Evolutionary conservation across 1,284 basidiomycete species (phyloP).

Genomic region (Trametes sp.): DNA sequence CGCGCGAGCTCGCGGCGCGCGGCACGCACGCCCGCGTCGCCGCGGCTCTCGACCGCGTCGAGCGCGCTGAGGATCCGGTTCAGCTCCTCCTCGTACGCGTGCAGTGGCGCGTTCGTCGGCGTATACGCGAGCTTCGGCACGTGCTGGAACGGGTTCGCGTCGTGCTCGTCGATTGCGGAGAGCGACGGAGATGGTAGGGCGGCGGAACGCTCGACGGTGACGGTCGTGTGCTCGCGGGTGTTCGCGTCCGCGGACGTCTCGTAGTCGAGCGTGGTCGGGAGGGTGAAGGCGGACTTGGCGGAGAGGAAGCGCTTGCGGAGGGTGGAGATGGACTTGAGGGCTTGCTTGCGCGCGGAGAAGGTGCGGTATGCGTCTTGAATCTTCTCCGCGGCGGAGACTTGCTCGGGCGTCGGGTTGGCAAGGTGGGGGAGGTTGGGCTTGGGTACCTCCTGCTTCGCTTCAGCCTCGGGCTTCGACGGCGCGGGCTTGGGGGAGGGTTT

Average conservation of each 20-base stretch:
- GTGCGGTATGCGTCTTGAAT: constrained; percentile 40
- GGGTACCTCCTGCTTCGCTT: neutral
- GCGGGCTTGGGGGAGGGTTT: constrained; percentile 4
- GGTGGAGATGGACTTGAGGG: constrained; percentile 33
- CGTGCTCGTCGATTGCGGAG: constrained; percentile 10
- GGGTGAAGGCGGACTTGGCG: constrained; percentile 32
- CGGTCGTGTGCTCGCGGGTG: constrained; percentile 25
- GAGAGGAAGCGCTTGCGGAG: constrained; percentile 36
- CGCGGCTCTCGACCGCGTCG: constrained; percentile 73
- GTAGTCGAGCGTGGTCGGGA: constrained; percentile 39
- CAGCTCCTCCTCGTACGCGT: constrained; percentile 60
- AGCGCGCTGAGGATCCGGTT: constrained; percentile 68
- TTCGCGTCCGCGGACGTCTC: constrained; percentile 14
- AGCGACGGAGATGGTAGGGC: constrained; percentile 11
- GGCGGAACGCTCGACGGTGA: constrained; percentile 16
- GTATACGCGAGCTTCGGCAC: constrained; percentile 47
- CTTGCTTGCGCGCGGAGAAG: constrained; percentile 26
- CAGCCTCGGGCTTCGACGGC: constrained; percentile 1
- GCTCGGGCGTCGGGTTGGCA: constrained; percentile 26
- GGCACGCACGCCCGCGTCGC: constrained; percentile 61
- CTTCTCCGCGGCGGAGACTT: constrained; percentile 37
- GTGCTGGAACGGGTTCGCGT: constrained; percentile 20
- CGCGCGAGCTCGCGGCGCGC: constrained; percentile 64
- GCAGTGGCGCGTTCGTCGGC: constrained; percentile 53
- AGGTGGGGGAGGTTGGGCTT: constrained; percentile 12